phyloP scores from a whole-genome alignment of 2,329 filamentous ascomycete genomes.

The Plectosphaerella sp. region DNA sequence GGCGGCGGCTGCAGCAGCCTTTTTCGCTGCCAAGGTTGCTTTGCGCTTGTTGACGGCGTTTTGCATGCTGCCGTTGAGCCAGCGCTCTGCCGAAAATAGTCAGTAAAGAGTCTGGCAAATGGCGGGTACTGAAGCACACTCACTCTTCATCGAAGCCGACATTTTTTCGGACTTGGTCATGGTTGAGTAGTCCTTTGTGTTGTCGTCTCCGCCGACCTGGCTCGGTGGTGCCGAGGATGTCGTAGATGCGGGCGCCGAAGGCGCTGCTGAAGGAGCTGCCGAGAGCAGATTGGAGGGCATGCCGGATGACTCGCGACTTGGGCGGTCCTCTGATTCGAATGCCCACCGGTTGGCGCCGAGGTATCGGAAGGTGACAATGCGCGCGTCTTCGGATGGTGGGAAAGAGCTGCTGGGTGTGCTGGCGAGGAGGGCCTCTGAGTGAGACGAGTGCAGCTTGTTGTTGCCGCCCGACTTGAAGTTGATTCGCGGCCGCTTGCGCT shows the following conservation, averaged over 20 bases:
- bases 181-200: slow-evolving; percentile 49
- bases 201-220: slow-evolving; percentile 26
- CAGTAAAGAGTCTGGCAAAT: background rate
- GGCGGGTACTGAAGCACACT: slow-evolving; percentile 15
- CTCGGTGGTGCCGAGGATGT: slow-evolving; percentile 11
- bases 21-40: slow-evolving; percentile 56
- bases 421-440: slow-evolving; percentile 6
- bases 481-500: slow-evolving; percentile 25
- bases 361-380: slow-evolving; percentile 7
- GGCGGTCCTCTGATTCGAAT: background rate
- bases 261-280: slow-evolving; percentile 6
- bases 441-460: background rate
- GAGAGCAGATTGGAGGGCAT: background rate
- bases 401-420: background rate
- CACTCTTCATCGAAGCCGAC: slow-evolving; percentile 62
- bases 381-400: background rate
- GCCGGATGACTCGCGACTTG: slow-evolving; percentile 8
- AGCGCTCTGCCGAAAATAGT: slow-evolving; percentile 34
- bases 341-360: slow-evolving; percentile 8
- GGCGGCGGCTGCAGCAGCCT: slow-evolving; percentile 39
- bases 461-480: slow-evolving; percentile 9
- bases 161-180: slow-evolving; percentile 65
- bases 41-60: slow-evolving; percentile 57
- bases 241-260: slow-evolving; percentile 10
- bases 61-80: slow-evolving; percentile 57